Evolutionary conservation across 345 rosid genomes (phyloP), one percentile per base, ranked within the genome.

Genomic region (Aquilaria malaccensis): DNA sequence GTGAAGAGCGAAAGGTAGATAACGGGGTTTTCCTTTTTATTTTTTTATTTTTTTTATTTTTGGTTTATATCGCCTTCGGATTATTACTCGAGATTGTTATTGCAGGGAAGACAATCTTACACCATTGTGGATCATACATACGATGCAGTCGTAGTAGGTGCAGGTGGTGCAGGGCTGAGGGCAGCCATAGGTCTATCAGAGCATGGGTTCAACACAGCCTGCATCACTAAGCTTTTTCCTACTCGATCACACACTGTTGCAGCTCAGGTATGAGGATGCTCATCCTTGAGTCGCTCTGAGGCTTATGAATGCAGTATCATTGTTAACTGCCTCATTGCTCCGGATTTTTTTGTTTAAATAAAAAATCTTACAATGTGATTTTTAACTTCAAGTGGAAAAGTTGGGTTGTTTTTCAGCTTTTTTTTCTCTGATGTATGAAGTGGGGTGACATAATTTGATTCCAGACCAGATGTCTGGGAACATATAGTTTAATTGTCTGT

Each of bases 181-280:
- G 97, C 99, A 7, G 96, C 99, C 45, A 95, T 95, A 9, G 99
- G 97, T 48, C 88, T 95, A 33, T 95, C 99, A 0, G 99, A 95
- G 79, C 97, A 95, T 80, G 97, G 97, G n/a, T 91, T 95, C 59
- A 91, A 91, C 66, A 95, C 97, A 0, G 99, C 99, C 76, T 95
- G 99, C 70, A 81, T 95, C 71, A 91, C 99, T 73, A 95, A 95
- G 86, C 95, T 95, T 52, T 95, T 95, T 49, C 96, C 96, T 0
- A 91, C 99, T 22, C 87, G 99, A 33, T 95, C 97, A 0, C 99
- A 95, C 64, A 95, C 97, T 0, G 99, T 95, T 66, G 99, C 99
- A 2, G 99, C 99, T 59, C 99, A 95, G 95, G 99, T 88, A 67
- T 10, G 50, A 11, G 45, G 43, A 9, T 51, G 11, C 43, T 37